These are phyloP conservation scores for Amanita jacksonii DNA, from an alignment of 768 basidiomycete species.

Conservation along the genomic window DNA sequence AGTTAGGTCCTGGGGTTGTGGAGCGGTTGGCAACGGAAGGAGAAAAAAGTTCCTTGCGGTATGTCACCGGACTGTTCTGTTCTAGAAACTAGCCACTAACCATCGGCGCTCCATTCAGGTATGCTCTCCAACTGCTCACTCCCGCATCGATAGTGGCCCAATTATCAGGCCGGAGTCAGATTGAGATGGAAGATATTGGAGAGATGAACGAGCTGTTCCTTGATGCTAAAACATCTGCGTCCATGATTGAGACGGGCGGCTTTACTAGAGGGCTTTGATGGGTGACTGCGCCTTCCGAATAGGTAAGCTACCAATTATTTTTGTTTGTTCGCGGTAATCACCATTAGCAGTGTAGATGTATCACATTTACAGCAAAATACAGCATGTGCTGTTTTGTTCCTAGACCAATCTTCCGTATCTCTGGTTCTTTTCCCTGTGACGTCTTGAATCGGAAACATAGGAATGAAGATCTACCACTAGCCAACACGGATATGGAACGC, in stretches of 20 bases:
- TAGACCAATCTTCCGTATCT: too few relatives aligned
- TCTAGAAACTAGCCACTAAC: constrained; percentile 8
- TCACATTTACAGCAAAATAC: too few relatives aligned
- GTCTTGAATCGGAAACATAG: too few relatives aligned
- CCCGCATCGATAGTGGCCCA: constrained; percentile 84
- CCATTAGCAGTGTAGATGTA: too few relatives aligned
- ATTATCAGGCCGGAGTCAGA: constrained; percentile 69
- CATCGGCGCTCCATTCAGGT: constrained; percentile 35
- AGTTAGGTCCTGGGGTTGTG: constrained; percentile 64
- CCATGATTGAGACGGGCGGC: constrained; percentile 36
- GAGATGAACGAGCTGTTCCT: constrained; percentile 95
- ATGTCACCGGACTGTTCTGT: constrained; percentile 14
- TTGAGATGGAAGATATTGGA: constrained; percentile 79
- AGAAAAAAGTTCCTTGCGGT: constrained; percentile 75
- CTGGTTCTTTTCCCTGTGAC: too few relatives aligned
- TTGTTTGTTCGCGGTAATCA: too few relatives aligned
- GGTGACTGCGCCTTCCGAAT: too few relatives aligned
- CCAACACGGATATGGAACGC: too few relatives aligned
- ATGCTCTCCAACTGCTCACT: constrained; percentile 83
- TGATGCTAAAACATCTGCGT: constrained; percentile 81
- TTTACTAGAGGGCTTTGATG: constrained; percentile 17
- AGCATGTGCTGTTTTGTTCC: too few relatives aligned
- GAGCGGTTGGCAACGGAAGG: constrained; percentile 78
- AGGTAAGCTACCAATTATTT: too few relatives aligned
- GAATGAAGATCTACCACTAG: too few relatives aligned